Evolutionary conservation across 2,329 filamentous ascomycete genomes (phyloP), one percentile per base, ranked within the genome.

Genomic region (Myotisia sp.): DNA sequence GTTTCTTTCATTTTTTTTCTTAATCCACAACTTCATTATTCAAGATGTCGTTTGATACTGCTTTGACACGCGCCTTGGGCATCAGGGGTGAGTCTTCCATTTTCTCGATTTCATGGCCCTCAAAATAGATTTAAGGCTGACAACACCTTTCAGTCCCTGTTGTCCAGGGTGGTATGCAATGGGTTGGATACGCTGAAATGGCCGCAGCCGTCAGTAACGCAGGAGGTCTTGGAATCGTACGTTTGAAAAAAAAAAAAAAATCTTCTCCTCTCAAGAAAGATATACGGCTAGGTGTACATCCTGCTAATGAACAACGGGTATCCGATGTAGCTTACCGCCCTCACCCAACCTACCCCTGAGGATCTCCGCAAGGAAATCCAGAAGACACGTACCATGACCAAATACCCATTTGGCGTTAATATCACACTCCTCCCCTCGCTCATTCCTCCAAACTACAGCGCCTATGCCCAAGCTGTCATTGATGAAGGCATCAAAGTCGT

Each of bases 361-460:
- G 85, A 83, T 54, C 76, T 98, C 37, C 85, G 87, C 58, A 80
- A 82, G 53, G 90, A 98, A 65, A 98, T 98, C 61, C 78, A 73
- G 43, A 77, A 74, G 62, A 92, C 83, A 68, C 79, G 76, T 47
- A 73, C 68, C 44, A 74, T 95, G 52, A 67, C 65, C 42, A 59
- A 60, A 29, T 61, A 62, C 42, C 63, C 63, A 27, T 95, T 98
- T 58, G 90, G 71, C 51, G 87, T 95, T 49, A 98, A 98, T 64
- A 73, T 95, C 47, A 98, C 90, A 6, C 77, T 95, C 42, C 77
- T 95, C 29, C 90, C 90, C 18, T 72, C 86, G 37, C 71, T 95
- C 48, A 77, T 84, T 6, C 84, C 90, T 5, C 90, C 90, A 4
- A 79, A 95, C 68, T 98, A 98, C 58, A 72, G 64, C 42, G 87